phyloP scores from a whole-genome alignment of 2,329 filamentous ascomycete species.

The Colletotrichum coccodes region DNA sequence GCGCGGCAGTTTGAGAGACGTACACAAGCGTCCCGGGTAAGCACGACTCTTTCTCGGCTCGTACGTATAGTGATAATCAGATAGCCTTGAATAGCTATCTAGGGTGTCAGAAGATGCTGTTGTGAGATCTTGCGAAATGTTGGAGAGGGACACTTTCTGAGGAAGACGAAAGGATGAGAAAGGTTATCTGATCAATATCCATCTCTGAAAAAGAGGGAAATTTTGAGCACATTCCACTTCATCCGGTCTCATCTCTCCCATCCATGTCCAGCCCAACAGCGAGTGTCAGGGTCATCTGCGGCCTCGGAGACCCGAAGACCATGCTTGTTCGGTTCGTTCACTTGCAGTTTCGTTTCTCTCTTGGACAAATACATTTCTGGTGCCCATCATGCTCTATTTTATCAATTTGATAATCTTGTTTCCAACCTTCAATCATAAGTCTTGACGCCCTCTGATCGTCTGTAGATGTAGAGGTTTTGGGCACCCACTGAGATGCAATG shows the following conservation, averaged over 20 bases:
- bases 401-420: background rate
- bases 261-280: background rate
- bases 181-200: background rate
- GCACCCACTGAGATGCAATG: background rate
- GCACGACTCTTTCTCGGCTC: too few relatives aligned
- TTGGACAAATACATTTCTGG: background rate
- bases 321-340: background rate
- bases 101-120: background rate
- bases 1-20: background rate
- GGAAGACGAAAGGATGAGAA: background rate
- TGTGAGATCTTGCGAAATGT: background rate
- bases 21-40: background rate
- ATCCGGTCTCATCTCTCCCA: background rate
- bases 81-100: background rate
- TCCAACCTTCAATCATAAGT: too few relatives aligned
- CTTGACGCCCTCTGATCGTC: too few relatives aligned
- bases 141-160: background rate
- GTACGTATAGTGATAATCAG: background rate
- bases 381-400: background rate
- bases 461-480: too few relatives aligned
- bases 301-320: slow-evolving; percentile 10
- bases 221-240: background rate
- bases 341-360: background rate
- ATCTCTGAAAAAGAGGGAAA: background rate
- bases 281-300: slow-evolving; percentile 5